These are phyloP conservation scores for Mesotaenium endlicherianum DNA, from an alignment of 139 green algal species.

Conservation along the genomic window DNA sequence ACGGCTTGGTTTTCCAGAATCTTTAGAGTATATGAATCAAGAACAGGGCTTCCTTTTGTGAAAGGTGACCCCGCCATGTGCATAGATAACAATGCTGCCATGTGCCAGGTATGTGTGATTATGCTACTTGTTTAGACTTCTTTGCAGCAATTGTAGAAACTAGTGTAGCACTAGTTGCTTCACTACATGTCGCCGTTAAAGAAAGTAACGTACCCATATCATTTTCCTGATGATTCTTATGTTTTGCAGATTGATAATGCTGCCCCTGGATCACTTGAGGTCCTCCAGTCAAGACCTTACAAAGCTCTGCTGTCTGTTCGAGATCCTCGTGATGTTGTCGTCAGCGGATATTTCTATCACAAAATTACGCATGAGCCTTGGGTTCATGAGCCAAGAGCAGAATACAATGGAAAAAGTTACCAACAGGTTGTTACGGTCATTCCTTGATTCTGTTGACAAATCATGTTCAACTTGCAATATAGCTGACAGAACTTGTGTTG, in stretches of 20 bases:
- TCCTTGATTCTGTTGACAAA: no score
- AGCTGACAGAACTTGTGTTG: no score
- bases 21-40: slow-evolving; percentile 8
- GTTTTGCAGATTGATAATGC: slow-evolving; percentile 22
- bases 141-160: neutral
- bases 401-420: slow-evolving; percentile 5
- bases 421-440: no score
- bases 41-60: neutral
- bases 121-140: neutral
- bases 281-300: neutral
- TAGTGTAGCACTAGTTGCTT: neutral
- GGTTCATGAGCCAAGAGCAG: slow-evolving; percentile 2
- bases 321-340: slow-evolving; percentile 23
- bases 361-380: slow-evolving; percentile 12
- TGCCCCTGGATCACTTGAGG: neutral
- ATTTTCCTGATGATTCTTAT: no score
- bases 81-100: neutral
- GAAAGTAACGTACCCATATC: no score
- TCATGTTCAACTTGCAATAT: no score
- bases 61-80: neutral
- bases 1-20: slow-evolving; percentile 25
- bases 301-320: slow-evolving; percentile 10
- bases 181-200: no score
- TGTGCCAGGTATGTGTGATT: slow-evolving; percentile 5
- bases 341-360: slow-evolving; percentile 27